Base-by-base conservation (phyloP, 495 filamentous ascomycete species). In the Amniculicola lignicola region DNA sequence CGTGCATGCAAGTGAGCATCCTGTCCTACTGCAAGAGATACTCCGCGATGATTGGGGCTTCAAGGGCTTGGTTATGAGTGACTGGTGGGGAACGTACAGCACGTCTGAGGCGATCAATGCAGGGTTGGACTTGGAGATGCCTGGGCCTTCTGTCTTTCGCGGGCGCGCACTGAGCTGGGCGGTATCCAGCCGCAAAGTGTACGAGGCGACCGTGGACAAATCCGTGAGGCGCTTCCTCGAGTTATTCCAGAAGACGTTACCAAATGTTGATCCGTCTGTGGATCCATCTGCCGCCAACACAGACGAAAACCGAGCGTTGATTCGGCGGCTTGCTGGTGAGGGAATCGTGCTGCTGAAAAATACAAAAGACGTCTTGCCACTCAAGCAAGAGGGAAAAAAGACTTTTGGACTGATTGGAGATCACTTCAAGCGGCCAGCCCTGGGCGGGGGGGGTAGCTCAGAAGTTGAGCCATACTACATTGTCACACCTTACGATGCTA, bases 291-390 rank as follows among this genome's bases (percentile, higher is more conserved):
- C n/a, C n/a, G n/a, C n/a, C n/a, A n/a, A n/a, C n/a, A n/a, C n/a
- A n/a, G n/a, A n/a, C n/a, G n/a, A n/a, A n/a, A n/a, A n/a, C n/a
- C n/a, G n/a, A n/a, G n/a, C n/a, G n/a, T n/a, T n/a, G n/a, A n/a
- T n/a, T n/a, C n/a, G n/a, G n/a, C n/a, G n/a, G 59, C 76, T 81
- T n/a, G 80, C 75, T 9, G 77, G 79, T 7, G 80, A 77, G 27
- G 78, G 77, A 9, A 78, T 72, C 4, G 82, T 86, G 1, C 57
- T 87, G 27, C 69, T 88, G 0, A 87, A 88, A 70, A 87, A 87
- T 50, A 59, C 63, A 10, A 74, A 78, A 24, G 66, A 70, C 21
- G 71, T 74, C 3, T 63, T 88, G 3, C 84, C 83, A 0, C 66
- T 87, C 29, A 70, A 67, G 6, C 67, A 64, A 15, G 79, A 84